Evolutionary conservation across 2,329 filamentous ascomycete genomes (phyloP), one percentile per base, ranked within the genome.

Genomic region (Dactylellina haptotyla): DNA sequence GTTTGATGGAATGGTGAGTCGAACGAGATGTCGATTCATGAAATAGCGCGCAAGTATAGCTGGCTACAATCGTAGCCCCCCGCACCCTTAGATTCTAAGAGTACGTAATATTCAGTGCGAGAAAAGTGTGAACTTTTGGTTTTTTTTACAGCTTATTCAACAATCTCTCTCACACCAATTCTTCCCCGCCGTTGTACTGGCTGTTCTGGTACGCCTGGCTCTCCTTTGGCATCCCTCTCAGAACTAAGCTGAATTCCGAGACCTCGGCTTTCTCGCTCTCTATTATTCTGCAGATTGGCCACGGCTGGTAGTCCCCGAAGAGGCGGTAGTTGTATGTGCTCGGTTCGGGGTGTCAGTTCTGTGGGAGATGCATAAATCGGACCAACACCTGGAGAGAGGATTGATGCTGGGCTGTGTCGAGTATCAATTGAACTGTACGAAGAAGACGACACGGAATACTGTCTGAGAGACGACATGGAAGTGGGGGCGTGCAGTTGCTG

Each of bases 351-450:
- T 10, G 67, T 72, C 18, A 72, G 26, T 50, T 72, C 67, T 10
- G 67, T 72, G 14, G 67, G 67, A 39, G 67, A 72, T 57, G 67
- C 59, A 23, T 72, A 72, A 14, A 72, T 64, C 18, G 67, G 67
- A 6, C 59, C 67, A 50, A 72, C 53, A 37, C 67, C 67, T 26
- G 67, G 67, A 25, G 67, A 72, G 16, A 72, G 51, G 16, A 72
- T 62, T 3, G 67, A 72, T 26, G 59, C 67, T 5, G 67, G 34
- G 28, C 59, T 72, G 30, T 70, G 62, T 53, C 59, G 51, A 30
- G 67, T 65, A 59, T 72, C 67, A 43, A 72, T 65, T 23, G 58
- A 59, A 16, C 43, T 72, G 46, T 72, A 72, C 43, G 66, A 71
- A 5, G 67, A 72, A 25, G 59, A 54, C 25, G 67, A 72, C 30